Base-by-base conservation (phyloP, 345 rosid genomes). In the Draba incana region DNA sequence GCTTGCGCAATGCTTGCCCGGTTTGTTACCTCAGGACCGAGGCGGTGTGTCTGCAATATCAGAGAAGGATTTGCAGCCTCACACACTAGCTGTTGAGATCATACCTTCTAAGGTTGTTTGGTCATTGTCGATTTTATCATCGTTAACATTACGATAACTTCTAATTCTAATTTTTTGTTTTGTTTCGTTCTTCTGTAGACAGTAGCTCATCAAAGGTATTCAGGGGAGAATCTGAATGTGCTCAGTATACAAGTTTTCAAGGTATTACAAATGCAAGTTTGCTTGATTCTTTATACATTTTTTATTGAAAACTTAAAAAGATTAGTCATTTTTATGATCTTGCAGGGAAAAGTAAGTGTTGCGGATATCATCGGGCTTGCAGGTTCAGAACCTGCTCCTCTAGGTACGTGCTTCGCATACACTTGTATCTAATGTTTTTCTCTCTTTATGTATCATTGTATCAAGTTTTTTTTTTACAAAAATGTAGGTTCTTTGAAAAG, bases 51-150 rank as follows among this genome's bases (percentile, higher is more conserved):
- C 99, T 39, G 49, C 82, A 31, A 7, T 86, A 64, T 85, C 89
- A 1, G 97, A 94, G 52, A 87, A 85, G 77, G 99, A 85, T 70
- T 64, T 62, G 44, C 83, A 79, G 75, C 81, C 86, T 52, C 78
- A 92, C 51, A 71, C 85, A 45, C 97, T 90, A 37, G 99, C 99
- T 73, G 96, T 94, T 47, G 97, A 94, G 81, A 84, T 94, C 85
- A 75, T 94, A 28, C 99, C 97, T 25, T 89, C 97, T 42, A 91
- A 91, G 92, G 96, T 89, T 53, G 42, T 38, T 60, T 54, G 59
- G 54, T 56, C 64, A 10, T 51, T 62, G 28, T 47, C 5, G 31
- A 48, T 13, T 25, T 61, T 10, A 10, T 23, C 41, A 39, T 16
- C 31, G 39, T 20, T 20, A 20, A 20, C 20, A 20, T 20, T 20